Evolutionary conservation across 305 asterid species (phyloP).

Genomic region (Striga hermonthica): DNA sequence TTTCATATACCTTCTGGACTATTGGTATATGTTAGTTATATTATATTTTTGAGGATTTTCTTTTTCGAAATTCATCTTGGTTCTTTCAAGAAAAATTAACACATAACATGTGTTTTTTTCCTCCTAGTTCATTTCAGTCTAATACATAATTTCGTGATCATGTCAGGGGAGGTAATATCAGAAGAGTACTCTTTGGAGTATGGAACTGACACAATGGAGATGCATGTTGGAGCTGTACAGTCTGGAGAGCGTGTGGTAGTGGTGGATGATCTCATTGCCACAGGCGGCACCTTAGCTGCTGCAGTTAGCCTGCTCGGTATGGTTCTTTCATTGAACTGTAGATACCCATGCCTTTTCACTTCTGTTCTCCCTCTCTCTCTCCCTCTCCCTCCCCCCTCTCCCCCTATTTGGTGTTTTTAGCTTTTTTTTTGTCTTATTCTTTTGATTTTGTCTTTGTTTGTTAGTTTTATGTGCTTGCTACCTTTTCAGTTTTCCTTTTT

Average conservation of each 20-base stretch:
- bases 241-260: conserved; percentile 77
- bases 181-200: conserved; percentile 93
- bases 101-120: background rate
- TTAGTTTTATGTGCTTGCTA: background rate
- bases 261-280: conserved; percentile 92
- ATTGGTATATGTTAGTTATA: background rate
- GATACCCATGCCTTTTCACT: no score
- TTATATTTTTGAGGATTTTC: background rate
- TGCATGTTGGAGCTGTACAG: conserved; percentile 96
- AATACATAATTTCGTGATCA: conserved; percentile 13
- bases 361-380: no score
- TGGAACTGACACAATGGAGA: conserved; percentile 89
- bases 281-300: conserved; percentile 88
- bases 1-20: conserved; percentile 20
- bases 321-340: conserved; percentile 19
- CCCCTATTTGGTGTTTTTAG: no score
- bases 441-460: background rate
- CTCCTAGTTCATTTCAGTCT: background rate
- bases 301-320: conserved; percentile 84
- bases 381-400: no score
- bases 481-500: background rate
- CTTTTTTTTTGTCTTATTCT: background rate
- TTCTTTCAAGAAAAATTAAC: background rate
- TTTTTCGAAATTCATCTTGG: background rate
- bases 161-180: conserved; percentile 81